Evolutionary conservation across 129 eudicot species (phyloP).

Genomic region (Tanacetum coccineum): DNA sequence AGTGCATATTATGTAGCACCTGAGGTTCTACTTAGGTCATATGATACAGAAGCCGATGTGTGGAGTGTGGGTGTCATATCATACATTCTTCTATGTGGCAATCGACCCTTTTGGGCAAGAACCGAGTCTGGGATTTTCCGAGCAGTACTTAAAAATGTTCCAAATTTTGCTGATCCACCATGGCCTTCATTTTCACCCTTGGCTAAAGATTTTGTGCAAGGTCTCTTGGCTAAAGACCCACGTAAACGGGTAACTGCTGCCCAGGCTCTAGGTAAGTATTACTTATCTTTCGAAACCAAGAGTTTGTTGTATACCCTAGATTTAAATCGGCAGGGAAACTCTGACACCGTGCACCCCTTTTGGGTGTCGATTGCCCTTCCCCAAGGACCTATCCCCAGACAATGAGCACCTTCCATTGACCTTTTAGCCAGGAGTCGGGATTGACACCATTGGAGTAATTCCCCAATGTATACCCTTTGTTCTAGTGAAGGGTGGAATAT

Average conservation of each 20-base stretch:
- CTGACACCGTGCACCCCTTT: too few species aligned
- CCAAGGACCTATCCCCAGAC: too few species aligned
- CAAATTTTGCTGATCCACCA: slow-evolving; percentile 60
- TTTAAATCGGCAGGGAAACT: too few species aligned
- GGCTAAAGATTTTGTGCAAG: slow-evolving; percentile 70
- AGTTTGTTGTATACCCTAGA: background rate
- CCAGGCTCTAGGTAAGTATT: slow-evolving; percentile 69
- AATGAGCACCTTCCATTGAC: too few species aligned
- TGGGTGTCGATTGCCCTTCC: too few species aligned
- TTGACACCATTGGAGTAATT: too few species aligned
- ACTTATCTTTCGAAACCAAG: background rate
- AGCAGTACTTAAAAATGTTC: slow-evolving; percentile 71
- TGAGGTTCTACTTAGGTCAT: slow-evolving; percentile 72
- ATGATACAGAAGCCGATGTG: slow-evolving; percentile 73
- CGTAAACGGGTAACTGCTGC: slow-evolving; percentile 76
- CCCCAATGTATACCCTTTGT: background rate
- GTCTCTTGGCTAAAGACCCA: slow-evolving; percentile 64
- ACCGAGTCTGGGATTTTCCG: slow-evolving; percentile 84
- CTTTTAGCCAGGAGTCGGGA: too few species aligned
- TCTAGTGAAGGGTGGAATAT: background rate
- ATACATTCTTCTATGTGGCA: slow-evolving; percentile 81
- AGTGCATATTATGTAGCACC: slow-evolving; percentile 98
- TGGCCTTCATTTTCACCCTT: slow-evolving; percentile 67
- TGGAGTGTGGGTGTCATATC: slow-evolving; percentile 90
- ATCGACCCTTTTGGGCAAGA: slow-evolving; percentile 87